Evolutionary conservation across 1,139 yeast species (phyloP).

Genomic region (Geotrichum phurueaensis): DNA sequence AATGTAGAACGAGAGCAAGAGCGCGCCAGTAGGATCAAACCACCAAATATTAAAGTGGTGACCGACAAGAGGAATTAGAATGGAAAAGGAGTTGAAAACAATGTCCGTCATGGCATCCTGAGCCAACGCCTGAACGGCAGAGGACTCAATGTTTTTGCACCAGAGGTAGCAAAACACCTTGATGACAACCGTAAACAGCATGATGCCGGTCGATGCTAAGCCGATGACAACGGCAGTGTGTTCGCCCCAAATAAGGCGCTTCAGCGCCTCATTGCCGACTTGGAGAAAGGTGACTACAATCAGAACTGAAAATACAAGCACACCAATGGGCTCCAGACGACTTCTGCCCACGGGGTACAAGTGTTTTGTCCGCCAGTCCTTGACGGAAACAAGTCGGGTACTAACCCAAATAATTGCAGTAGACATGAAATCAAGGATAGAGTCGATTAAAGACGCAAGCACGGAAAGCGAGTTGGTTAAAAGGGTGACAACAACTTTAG

Average conservation of each 20-base stretch:
- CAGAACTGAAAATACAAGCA: conserved; percentile 63
- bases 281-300: conserved; percentile 69
- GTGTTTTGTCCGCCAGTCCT: conserved; percentile 44
- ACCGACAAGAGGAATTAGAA: conserved; percentile 64
- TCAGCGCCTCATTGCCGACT: conserved; percentile 59
- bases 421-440: conserved; percentile 66
- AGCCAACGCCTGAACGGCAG: conserved; percentile 71
- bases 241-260: conserved; percentile 29
- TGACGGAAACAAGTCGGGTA: conserved; percentile 51
- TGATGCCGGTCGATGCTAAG: conserved; percentile 50
- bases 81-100: conserved; percentile 62
- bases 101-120: conserved; percentile 80
- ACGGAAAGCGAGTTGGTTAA: conserved; percentile 67
- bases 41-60: conserved; percentile 52
- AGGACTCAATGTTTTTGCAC: conserved; percentile 58
- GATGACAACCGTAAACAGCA: conserved; percentile 55
- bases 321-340: conserved; percentile 73
- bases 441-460: conserved; percentile 72
- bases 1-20: conserved; percentile 55
- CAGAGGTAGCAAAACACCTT: conserved; percentile 59
- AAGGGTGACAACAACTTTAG: conserved; percentile 57
- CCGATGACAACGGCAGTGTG: conserved; percentile 44
- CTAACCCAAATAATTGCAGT: conserved; percentile 66
- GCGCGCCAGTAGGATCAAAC: conserved; percentile 72
- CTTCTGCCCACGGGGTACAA: conserved; percentile 64